Evolutionary conservation across 352 stramenopile species (phyloP).

Genomic region (Phytophthora palmivora): DNA sequence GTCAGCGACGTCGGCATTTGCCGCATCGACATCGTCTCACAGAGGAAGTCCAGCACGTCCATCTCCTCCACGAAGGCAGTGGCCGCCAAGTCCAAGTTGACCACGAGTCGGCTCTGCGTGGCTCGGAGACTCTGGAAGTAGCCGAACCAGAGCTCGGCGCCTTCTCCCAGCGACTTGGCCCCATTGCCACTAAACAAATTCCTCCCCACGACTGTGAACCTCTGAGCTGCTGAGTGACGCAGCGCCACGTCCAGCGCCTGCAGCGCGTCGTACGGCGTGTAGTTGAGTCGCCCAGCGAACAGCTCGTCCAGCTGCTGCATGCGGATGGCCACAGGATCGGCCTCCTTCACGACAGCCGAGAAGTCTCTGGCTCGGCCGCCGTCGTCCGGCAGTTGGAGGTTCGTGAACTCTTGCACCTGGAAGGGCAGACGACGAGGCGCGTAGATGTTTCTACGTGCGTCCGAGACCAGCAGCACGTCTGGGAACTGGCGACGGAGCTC

Average conservation of each 20-base stretch:
- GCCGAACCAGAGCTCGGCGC: slow-evolving; percentile 70
- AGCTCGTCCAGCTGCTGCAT: slow-evolving; percentile 68
- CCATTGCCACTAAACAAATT: slow-evolving; percentile 56
- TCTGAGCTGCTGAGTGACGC: slow-evolving; percentile 61
- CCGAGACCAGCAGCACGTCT: slow-evolving; percentile 47
- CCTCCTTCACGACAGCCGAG: slow-evolving; percentile 57
- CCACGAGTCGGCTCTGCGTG: slow-evolving; percentile 67
- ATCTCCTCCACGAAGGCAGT: slow-evolving; percentile 77
- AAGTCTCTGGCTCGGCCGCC: slow-evolving; percentile 51
- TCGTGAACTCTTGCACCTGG: slow-evolving; percentile 44
- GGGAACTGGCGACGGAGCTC: slow-evolving; percentile 53
- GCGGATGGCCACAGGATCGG: slow-evolving; percentile 64
- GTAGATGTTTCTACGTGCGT: slow-evolving; percentile 71
- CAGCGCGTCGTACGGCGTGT: slow-evolving; percentile 77
- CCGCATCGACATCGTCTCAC: slow-evolving; percentile 35
- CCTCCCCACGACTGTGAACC: slow-evolving; percentile 62
- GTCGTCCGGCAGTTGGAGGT: slow-evolving; percentile 50
- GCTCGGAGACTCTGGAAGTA: slow-evolving; percentile 79
- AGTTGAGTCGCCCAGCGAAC: slow-evolving; percentile 65
- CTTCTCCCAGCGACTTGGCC: slow-evolving; percentile 64
- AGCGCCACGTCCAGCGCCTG: slow-evolving; percentile 76
- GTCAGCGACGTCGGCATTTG: slow-evolving; percentile 41
- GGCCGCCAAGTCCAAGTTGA: slow-evolving; percentile 77
- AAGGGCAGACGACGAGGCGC: slow-evolving; percentile 53
- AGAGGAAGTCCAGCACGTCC: slow-evolving; percentile 58